Conservation (phyloP, 768 basidiomycete species). For the Calvatia gigantea region DNA sequence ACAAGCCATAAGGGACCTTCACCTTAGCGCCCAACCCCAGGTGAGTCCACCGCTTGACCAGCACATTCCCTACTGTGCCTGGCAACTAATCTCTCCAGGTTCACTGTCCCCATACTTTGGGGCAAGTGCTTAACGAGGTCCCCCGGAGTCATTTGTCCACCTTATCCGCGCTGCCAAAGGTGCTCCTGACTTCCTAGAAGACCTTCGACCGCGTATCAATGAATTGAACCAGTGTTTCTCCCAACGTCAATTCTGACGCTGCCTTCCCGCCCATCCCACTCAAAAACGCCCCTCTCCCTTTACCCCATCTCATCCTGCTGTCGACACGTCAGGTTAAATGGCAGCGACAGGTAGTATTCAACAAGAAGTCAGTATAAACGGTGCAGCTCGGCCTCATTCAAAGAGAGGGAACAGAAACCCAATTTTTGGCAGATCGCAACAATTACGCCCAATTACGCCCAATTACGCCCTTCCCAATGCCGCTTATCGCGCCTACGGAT, state of each 20-base stretch:
- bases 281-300: too few species aligned
- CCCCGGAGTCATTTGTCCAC: slow-evolving; percentile 85
- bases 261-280: too few species aligned
- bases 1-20: slow-evolving; percentile 79
- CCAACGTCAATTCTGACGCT: slow-evolving; percentile 81
- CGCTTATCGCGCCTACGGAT: slow-evolving; percentile 95
- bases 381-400: slow-evolving; percentile 51
- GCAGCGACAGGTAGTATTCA: slow-evolving; percentile 97
- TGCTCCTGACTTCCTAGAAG: slow-evolving; percentile 65
- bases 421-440: slow-evolving; percentile 38
- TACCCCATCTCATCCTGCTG: too few species aligned
- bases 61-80: not conserved
- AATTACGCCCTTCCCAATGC: slow-evolving; percentile 99
- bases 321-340: too few species aligned
- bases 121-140: slow-evolving; percentile 85
- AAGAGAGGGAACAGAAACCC: not conserved
- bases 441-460: too few species aligned
- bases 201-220: slow-evolving; percentile 75
- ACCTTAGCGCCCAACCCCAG: slow-evolving; percentile 69
- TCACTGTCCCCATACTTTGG: slow-evolving; percentile 91
- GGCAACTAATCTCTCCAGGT: slow-evolving; percentile 33
- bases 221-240: slow-evolving; percentile 83
- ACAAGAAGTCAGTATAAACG: slow-evolving; percentile 91
- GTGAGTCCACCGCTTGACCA: slow-evolving; percentile 27
- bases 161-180: slow-evolving; percentile 63